phyloP scores from a whole-genome alignment of 495 filamentous ascomycete species.

The Patellaria atrata region DNA sequence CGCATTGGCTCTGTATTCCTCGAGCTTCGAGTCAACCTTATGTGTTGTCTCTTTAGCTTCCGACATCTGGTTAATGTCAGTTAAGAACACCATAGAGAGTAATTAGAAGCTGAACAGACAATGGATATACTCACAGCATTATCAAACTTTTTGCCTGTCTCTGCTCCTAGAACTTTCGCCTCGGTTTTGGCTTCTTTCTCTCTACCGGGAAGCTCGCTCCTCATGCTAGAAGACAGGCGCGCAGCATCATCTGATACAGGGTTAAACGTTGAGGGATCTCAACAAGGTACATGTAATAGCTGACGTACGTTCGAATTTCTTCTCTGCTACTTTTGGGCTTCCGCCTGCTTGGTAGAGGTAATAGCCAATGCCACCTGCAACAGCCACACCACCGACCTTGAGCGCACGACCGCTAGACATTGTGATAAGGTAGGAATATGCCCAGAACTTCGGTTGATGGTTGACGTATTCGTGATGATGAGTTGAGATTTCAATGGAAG shows the following conservation, averaged over 20 bases:
- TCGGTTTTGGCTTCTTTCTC: slow-evolving; percentile 37
- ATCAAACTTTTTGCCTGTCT: slow-evolving; percentile 23
- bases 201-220: slow-evolving; percentile 40
- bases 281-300: no score
- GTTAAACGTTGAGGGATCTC: slow-evolving; percentile 3
- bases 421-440: no score
- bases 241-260: slow-evolving; percentile 41
- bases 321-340: slow-evolving; percentile 62
- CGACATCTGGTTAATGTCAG: slow-evolving; percentile 35
- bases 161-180: slow-evolving; percentile 35
- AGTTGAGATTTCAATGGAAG: slow-evolving; percentile 22
- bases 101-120: slow-evolving; percentile 33
- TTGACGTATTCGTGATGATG: neutral
- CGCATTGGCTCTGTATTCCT: slow-evolving; percentile 41
- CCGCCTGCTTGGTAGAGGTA: slow-evolving; percentile 87
- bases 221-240: slow-evolving; percentile 50
- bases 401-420: slow-evolving; percentile 18
- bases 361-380: slow-evolving; percentile 61
- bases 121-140: neutral
- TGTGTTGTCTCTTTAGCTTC: slow-evolving; percentile 36
- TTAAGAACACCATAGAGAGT: slow-evolving; percentile 8
- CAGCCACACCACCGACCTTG: slow-evolving; percentile 35
- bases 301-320: slow-evolving; percentile 64
- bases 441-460: neutral
- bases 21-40: slow-evolving; percentile 45